Conservation (phyloP, 2,329 filamentous ascomycete species). For the Colletotrichum phormii region DNA sequence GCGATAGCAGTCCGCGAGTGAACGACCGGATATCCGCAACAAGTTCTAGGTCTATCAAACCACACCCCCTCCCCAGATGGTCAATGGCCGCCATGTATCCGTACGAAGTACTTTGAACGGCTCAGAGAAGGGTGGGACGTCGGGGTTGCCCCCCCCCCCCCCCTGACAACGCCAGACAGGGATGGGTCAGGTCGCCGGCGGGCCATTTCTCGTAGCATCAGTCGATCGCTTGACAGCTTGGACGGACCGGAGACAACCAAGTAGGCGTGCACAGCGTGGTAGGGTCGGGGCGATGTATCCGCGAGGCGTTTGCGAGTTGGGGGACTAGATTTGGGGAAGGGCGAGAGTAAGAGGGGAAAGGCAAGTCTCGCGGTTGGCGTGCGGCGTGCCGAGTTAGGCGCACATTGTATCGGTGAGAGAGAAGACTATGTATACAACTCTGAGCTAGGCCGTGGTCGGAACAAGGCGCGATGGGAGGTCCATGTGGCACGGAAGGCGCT, state of each 20-base stretch:
- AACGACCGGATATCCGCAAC: not conserved
- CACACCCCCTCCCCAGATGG: constrained; percentile 11
- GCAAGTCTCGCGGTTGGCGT: not conserved
- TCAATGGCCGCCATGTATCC: not conserved
- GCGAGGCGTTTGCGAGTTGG: not conserved
- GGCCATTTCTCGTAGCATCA: constrained; percentile 20
- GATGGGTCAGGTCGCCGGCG: constrained; percentile 31
- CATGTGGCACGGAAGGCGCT: constrained; percentile 4
- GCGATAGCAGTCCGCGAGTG: constrained; percentile 1
- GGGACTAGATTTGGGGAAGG: not conserved
- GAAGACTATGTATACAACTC: constrained; percentile 1
- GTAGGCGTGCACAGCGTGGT: not conserved
- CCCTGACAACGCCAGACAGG: constrained; percentile 1
- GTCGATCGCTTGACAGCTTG: constrained; percentile 28
- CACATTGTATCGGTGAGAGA: constrained; percentile 12
- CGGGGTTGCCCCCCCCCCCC: constrained; percentile 9
- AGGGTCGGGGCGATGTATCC: not conserved
- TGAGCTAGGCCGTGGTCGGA: not conserved
- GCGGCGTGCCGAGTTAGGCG: constrained; percentile 9
- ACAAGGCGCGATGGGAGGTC: not conserved
- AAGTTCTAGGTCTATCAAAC: constrained; percentile 15
- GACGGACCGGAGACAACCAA: constrained; percentile 10
- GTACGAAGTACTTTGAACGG: not conserved
- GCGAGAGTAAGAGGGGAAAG: not conserved
- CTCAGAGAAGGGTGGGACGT: constrained; percentile 18